These are phyloP conservation scores for Penicillium steckii DNA, from an alignment of 495 filamentous ascomycete genomes.

Conservation along the genomic window DNA sequence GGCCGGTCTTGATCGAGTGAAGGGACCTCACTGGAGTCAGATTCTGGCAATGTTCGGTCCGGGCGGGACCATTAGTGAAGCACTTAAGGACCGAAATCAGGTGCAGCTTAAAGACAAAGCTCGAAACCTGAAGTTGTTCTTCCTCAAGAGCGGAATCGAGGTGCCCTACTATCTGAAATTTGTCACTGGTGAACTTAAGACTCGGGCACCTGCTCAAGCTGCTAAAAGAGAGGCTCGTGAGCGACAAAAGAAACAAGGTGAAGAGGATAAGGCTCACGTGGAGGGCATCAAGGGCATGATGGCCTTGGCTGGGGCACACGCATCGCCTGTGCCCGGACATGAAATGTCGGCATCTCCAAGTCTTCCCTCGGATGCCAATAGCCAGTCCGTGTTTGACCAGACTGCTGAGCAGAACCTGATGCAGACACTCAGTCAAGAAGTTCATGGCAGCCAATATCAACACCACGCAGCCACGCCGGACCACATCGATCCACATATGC, in stretches of 20 bases:
- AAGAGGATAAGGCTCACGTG: conserved; percentile 71
- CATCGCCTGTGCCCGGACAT: conserved; percentile 36
- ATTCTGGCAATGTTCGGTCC: conserved; percentile 86
- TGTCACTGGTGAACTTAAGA: conserved; percentile 93
- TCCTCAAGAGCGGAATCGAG: conserved; percentile 89
- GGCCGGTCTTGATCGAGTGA: conserved; percentile 86
- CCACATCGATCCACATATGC: conserved; percentile 38
- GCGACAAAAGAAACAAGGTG: conserved; percentile 60
- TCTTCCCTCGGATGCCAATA: conserved; percentile 37
- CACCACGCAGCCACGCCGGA: conserved; percentile 33
- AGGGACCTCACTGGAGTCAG: conserved; percentile 94
- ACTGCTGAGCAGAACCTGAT: conserved; percentile 50
- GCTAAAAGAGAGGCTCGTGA: conserved; percentile 79
- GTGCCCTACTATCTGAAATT: conserved; percentile 89
- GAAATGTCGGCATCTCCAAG: conserved; percentile 49
- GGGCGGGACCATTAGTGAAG: conserved; percentile 78
- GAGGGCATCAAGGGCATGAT: conserved; percentile 71
- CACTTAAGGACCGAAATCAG: conserved; percentile 89
- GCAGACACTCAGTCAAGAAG: conserved; percentile 48
- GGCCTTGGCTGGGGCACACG: conserved; percentile 51
- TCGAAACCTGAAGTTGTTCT: conserved; percentile 91
- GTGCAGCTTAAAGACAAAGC: conserved; percentile 97
- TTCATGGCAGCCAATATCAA: conserved; percentile 44
- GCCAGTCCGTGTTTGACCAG: conserved; percentile 39
- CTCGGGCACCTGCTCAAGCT: conserved; percentile 79